Percentiles rank a stretch among this genome's conserved stretches.
Evolutionary conservation across 2,329 filamentous ascomycete genomes (phyloP).

Genomic region (Penicillium verrucosum): DNA sequence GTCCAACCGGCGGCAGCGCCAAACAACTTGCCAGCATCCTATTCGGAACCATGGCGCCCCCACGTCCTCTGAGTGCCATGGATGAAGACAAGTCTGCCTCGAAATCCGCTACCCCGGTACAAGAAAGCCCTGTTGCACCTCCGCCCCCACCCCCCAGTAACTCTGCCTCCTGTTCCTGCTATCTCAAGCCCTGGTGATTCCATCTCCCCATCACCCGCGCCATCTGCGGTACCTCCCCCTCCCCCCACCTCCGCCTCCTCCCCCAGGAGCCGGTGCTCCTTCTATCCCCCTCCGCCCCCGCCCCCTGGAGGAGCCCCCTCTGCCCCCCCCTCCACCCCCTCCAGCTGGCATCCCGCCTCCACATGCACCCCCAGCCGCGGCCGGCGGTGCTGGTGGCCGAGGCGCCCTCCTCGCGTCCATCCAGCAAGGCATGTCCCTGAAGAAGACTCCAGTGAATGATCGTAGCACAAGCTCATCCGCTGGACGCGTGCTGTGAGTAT

Average conservation of each 20-base stretch:
- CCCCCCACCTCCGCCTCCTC: slow-evolving; percentile 39
- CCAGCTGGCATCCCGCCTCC: slow-evolving; percentile 42
- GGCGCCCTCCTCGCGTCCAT: slow-evolving; percentile 77
- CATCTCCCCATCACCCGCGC: slow-evolving; percentile 29
- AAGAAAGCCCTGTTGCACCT: slow-evolving; percentile 38
- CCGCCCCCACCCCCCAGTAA: slow-evolving; percentile 51
- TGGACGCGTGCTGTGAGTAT: slow-evolving; percentile 63
- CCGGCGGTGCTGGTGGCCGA: slow-evolving; percentile 47
- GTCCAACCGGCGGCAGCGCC: slow-evolving; percentile 75
- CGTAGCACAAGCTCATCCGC: slow-evolving; percentile 69
- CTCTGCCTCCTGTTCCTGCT: slow-evolving; percentile 27
- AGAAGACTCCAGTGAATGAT: slow-evolving; percentile 88
- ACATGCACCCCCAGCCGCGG: slow-evolving; percentile 51
- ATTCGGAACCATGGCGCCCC: slow-evolving; percentile 95
- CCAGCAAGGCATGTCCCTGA: slow-evolving; percentile 71
- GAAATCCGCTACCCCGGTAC: slow-evolving; percentile 46
- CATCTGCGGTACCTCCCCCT: slow-evolving; percentile 30
- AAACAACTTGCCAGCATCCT: slow-evolving; percentile 91
- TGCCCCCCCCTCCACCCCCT: too few species aligned
- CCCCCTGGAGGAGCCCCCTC: too few species aligned
- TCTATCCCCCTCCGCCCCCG: slow-evolving; percentile 47
- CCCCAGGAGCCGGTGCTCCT: slow-evolving; percentile 35
- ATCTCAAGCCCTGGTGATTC: slow-evolving; percentile 25
- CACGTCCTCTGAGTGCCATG: slow-evolving; percentile 78
- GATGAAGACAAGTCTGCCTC: slow-evolving; percentile 61